Conservation (phyloP, 176 grass and related monocot genomes). For the Phyllostachys edulis region DNA sequence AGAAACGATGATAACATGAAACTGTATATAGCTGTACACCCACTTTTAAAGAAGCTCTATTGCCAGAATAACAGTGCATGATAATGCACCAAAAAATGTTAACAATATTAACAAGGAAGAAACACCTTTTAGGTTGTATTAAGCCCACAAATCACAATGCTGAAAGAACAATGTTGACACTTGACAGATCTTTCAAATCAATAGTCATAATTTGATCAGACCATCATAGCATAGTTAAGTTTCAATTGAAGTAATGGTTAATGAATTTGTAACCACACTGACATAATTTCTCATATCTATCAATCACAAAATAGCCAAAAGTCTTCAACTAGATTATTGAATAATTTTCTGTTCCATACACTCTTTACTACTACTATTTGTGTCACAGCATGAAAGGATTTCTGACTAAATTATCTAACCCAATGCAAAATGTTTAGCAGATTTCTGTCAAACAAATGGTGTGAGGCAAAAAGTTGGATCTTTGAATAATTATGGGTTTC, state of each 20-base stretch:
- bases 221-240: background rate
- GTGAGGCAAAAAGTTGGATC: background rate
- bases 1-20: slow-evolving; percentile 5
- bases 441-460: slow-evolving; percentile 8
- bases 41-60: background rate
- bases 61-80: slow-evolving; percentile 7
- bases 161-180: background rate
- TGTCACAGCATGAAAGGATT: background rate
- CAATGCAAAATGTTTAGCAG: background rate
- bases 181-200: too few relatives aligned
- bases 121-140: slow-evolving; percentile 10
- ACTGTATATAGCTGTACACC: background rate
- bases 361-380: background rate
- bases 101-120: slow-evolving; percentile 6
- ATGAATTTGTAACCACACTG: background rate
- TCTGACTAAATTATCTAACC: background rate
- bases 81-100: background rate
- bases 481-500: background rate
- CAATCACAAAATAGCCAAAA: background rate
- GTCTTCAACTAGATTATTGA: background rate
- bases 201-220: background rate
- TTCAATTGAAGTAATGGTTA: background rate
- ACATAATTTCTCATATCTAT: background rate
- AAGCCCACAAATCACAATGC: background rate
- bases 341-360: background rate